phyloP scores from a whole-genome alignment of 192 early-diverging fungal species.

The Coemansia sp. region DNA sequence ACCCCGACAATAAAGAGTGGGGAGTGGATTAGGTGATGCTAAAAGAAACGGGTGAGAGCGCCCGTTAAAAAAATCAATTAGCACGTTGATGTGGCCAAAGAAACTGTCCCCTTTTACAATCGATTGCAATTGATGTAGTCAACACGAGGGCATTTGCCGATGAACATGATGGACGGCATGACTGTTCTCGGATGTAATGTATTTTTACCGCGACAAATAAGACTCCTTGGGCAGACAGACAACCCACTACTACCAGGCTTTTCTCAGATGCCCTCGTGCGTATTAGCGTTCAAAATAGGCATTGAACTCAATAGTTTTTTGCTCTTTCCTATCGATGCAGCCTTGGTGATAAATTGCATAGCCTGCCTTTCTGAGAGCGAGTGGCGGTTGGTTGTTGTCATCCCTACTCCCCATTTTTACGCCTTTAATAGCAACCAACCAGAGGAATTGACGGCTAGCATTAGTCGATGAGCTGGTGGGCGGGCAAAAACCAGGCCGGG shows the following conservation, averaged over 20 bases:
- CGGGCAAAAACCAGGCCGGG: neutral
- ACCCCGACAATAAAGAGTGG: conserved; percentile 1
- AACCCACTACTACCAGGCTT: neutral
- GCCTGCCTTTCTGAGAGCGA: neutral
- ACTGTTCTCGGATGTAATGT: neutral
- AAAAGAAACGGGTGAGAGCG: neutral
- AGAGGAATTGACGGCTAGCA: neutral
- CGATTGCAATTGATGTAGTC: neutral
- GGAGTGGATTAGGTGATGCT: neutral
- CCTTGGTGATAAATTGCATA: neutral
- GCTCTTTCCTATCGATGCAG: neutral
- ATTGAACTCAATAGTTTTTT: neutral
- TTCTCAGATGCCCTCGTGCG: neutral
- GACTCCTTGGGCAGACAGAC: neutral
- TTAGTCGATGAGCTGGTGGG: neutral
- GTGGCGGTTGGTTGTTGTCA: neutral
- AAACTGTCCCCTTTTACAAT: neutral
- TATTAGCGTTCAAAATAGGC: neutral
- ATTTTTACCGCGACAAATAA: neutral
- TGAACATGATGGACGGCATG: neutral
- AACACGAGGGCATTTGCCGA: neutral
- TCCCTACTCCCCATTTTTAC: neutral
- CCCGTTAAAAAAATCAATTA: neutral
- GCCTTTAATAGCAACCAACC: neutral
- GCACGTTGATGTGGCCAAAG: neutral